phyloP scores from a whole-genome alignment of 2,329 filamentous ascomycete genomes.

The Colletotrichum sp. region DNA sequence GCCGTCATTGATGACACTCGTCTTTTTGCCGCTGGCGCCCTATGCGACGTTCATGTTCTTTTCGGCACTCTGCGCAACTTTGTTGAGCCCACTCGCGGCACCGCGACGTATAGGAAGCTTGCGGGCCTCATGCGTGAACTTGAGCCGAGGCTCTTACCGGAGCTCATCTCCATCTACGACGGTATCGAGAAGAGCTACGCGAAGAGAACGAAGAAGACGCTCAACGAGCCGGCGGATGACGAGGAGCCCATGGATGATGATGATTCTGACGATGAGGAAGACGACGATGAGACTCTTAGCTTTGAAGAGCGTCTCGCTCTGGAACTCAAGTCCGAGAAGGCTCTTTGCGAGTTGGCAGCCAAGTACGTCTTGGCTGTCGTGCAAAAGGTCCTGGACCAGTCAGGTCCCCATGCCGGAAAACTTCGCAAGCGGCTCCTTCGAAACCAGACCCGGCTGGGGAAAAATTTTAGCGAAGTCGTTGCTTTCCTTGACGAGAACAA shows the following conservation, averaged over 20 bases:
- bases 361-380: slow-evolving; percentile 84
- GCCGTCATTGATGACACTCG: slow-evolving; percentile 79
- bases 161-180: slow-evolving; percentile 79
- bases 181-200: slow-evolving; percentile 79
- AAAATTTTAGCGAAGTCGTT: slow-evolving; percentile 85
- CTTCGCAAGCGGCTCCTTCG: slow-evolving; percentile 75
- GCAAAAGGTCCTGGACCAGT: slow-evolving; percentile 74
- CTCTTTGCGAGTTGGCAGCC: slow-evolving; percentile 82
- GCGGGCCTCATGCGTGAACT: slow-evolving; percentile 73
- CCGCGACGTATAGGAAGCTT: slow-evolving; percentile 38
- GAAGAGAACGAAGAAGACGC: slow-evolving; percentile 67
- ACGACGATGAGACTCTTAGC: slow-evolving; percentile 58
- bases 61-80: slow-evolving; percentile 74
- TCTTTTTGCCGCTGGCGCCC: slow-evolving; percentile 73
- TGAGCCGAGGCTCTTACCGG: slow-evolving; percentile 63
- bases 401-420: slow-evolving; percentile 63
- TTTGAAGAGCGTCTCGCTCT: slow-evolving; percentile 66
- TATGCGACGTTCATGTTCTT: slow-evolving; percentile 83
- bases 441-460: slow-evolving; percentile 81
- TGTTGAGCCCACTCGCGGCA: slow-evolving; percentile 41
- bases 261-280: slow-evolving; percentile 57
- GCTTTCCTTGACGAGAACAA: slow-evolving; percentile 78
- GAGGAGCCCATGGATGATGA: slow-evolving; percentile 75
- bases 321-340: slow-evolving; percentile 80
- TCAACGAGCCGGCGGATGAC: slow-evolving; percentile 71